Evolutionary conservation across 306 rosid species (phyloP), one percentile per base, ranked within the genome.

Genomic region (Glycine tomentella): DNA sequence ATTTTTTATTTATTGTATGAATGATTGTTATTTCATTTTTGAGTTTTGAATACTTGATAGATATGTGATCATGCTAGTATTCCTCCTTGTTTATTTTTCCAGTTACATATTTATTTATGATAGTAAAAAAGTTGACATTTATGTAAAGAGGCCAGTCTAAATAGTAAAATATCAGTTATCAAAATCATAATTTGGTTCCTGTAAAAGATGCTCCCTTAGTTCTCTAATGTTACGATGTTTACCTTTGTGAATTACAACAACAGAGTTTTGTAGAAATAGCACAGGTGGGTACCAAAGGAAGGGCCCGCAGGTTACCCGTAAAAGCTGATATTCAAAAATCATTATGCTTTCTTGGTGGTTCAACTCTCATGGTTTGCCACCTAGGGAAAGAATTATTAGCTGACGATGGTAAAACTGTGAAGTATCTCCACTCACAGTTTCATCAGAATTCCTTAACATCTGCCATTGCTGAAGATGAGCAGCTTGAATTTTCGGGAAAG

Each of bases 281-380:
- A 66, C 90, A 92, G 84, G 97, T 94, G 80, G 97, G 84, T 69
- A 45, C 84, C 16, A 94, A 84, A 85, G 98, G 98, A 48, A 88
- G 86, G 82, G 84, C 89, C 75, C 89, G 89, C 46, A 90, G 87
- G 85, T 71, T 91, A n/a, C 97, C 97, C 57, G 79, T 94, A 73
- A 92, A 85, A 89, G 89, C 98, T 71, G 90, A 78, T 78, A 89
- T 94, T 84, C 92, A 93, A 45, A 87, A 82, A 89, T 86, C 93
- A 55, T 86, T 94, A 88, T 92, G 97, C 88, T 87, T 94, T 82
- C 98, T 93, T 11, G 98, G 98, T 57, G 97, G 97, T 76, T 92
- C 98, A 51, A 91, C 97, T 55, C 94, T 94, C 87, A 91, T 94
- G 98, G 79, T 90, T 88, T 89, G 85, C 75, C 90, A 90, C 88